These are phyloP conservation scores for Neurospora cerealis DNA, from an alignment of 495 filamentous ascomycete species.

Conservation along the genomic window DNA sequence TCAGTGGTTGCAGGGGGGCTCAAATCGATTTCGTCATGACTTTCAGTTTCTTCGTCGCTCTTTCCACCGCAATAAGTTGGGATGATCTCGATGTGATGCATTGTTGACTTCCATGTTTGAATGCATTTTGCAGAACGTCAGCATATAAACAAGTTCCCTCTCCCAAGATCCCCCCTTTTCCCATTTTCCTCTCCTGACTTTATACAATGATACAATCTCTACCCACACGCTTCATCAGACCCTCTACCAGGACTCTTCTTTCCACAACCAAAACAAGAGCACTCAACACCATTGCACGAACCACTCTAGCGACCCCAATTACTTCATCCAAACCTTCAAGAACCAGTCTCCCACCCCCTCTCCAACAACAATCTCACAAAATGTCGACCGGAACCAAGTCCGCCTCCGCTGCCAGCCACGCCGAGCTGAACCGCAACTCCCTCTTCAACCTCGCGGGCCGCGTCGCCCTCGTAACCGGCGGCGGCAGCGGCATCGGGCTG, in stretches of 20 bases:
- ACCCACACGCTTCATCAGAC: neutral
- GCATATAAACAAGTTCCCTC: neutral
- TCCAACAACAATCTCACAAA: slow-evolving; percentile 8
- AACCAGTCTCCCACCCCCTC: neutral
- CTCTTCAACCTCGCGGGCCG: slow-evolving; percentile 53
- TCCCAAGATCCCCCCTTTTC: too few species aligned
- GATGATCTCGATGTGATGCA: neutral
- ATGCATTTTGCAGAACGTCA: neutral
- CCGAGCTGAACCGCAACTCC: slow-evolving; percentile 39
- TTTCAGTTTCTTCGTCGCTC: neutral
- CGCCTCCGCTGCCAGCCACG: slow-evolving; percentile 23
- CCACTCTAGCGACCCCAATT: neutral
- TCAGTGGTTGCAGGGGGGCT: neutral
- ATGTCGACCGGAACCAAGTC: slow-evolving; percentile 34
- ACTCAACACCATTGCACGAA: neutral
- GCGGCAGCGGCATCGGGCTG: slow-evolving; percentile 49
- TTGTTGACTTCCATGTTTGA: neutral
- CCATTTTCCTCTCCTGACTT: neutral
- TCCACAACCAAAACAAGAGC: neutral
- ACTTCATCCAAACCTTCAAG: neutral
- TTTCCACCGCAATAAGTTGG: neutral
- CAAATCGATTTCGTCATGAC: neutral
- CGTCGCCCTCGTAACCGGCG: slow-evolving; percentile 54
- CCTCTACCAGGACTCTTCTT: neutral
- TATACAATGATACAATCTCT: neutral